Evolutionary conservation across 257 asterid genomes (phyloP).

Genomic region (Mitragyna speciosa): DNA sequence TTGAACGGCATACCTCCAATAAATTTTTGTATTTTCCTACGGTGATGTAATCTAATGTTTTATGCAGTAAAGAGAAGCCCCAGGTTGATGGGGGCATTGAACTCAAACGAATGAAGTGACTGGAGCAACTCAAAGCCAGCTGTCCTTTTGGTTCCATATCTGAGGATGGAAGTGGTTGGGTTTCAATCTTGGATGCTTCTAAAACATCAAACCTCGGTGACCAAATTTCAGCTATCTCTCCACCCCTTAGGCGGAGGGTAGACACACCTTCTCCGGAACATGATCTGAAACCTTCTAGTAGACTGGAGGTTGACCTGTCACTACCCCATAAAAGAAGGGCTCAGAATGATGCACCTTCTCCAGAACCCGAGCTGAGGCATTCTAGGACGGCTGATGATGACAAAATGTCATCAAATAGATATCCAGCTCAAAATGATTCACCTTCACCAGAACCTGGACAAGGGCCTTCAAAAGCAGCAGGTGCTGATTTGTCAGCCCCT

Average conservation of each 20-base stretch:
- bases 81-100: slow-evolving; percentile 79
- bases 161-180: slow-evolving; percentile 99
- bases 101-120: slow-evolving; percentile 74
- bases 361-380: slow-evolving; percentile 30
- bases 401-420: slow-evolving; percentile 41
- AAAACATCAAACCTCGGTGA: slow-evolving; percentile 21
- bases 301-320: slow-evolving; percentile 30
- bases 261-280: slow-evolving; percentile 32
- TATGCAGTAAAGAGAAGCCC: slow-evolving; percentile 78
- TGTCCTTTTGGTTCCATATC: slow-evolving; percentile 70
- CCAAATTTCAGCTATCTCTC: slow-evolving; percentile 28
- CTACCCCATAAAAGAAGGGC: slow-evolving; percentile 55
- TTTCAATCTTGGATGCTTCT: slow-evolving; percentile 44
- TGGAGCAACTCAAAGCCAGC: slow-evolving; percentile 55
- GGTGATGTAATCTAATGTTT: slow-evolving; percentile 7
- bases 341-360: slow-evolving; percentile 55
- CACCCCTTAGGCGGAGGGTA: slow-evolving; percentile 19
- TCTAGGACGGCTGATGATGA: slow-evolving; percentile 30
- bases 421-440: slow-evolving; percentile 26
- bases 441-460: slow-evolving; percentile 27
- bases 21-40: slow-evolving; percentile 1
- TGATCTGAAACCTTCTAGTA: slow-evolving; percentile 12
- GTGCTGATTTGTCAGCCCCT: slow-evolving; percentile 32
- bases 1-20: neutral
- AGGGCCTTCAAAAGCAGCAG: slow-evolving; percentile 8